phyloP scores from a whole-genome alignment of 306 rosid species.

The Clitoria ternatea region DNA sequence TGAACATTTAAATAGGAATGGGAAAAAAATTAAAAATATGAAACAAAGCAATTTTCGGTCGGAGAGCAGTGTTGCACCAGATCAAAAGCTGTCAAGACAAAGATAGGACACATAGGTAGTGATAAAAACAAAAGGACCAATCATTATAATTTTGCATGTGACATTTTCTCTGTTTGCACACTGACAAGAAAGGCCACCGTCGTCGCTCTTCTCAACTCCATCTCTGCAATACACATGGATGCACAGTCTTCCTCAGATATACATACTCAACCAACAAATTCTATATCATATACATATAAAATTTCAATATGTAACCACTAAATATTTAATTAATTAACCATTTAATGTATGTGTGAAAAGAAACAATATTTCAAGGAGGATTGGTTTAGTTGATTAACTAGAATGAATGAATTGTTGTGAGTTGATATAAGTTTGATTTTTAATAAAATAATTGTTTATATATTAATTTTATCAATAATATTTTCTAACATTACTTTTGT shows the following conservation, averaged over 20 bases:
- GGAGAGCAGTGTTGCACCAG: background rate
- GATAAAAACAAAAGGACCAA: constrained; percentile 31
- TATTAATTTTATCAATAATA: no score
- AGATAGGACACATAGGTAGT: constrained; percentile 32
- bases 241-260: constrained; percentile 6
- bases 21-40: background rate
- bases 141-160: constrained; percentile 38
- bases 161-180: constrained; percentile 34
- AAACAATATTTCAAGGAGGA: no score
- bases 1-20: background rate
- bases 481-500: no score
- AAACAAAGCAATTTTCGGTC: background rate
- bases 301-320: no score
- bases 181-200: constrained; percentile 32
- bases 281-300: no score
- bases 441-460: no score
- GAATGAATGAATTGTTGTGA: no score
- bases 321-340: background rate
- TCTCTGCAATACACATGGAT: constrained; percentile 17
- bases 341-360: background rate
- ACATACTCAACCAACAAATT: background rate
- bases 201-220: constrained; percentile 20
- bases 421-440: no score
- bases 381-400: no score
- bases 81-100: constrained; percentile 27